phyloP scores from a whole-genome alignment of 305 asterid genomes.

The Andrographis paniculata region DNA sequence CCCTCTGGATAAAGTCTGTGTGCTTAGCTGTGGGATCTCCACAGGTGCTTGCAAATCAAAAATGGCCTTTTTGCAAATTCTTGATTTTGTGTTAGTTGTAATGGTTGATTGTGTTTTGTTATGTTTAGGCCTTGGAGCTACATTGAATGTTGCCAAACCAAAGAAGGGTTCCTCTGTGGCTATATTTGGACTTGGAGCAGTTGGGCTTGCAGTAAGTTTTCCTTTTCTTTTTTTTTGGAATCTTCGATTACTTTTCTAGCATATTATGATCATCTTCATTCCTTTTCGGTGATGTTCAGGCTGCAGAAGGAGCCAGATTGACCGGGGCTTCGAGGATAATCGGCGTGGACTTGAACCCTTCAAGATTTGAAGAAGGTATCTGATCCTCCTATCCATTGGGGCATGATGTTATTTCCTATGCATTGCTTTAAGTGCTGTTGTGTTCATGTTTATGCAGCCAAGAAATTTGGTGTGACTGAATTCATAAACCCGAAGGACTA shows the following conservation, averaged over 20 bases:
- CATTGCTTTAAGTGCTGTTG: too few relatives aligned
- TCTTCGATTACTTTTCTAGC: neutral
- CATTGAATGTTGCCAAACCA: conserved; percentile 77
- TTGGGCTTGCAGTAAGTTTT: conserved; percentile 75
- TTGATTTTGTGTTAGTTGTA: neutral
- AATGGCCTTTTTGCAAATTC: too few relatives aligned
- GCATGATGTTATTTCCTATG: too few relatives aligned
- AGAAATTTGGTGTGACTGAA: conserved; percentile 72
- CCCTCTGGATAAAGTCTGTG: conserved; percentile 26
- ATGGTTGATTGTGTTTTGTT: too few relatives aligned
- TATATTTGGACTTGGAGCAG: conserved; percentile 81
- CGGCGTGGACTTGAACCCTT: conserved; percentile 59
- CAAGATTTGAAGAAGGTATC: conserved; percentile 47
- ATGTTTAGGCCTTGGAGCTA: conserved; percentile 65
- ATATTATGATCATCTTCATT: neutral
- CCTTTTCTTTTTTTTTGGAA: neutral
- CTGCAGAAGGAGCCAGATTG: conserved; percentile 86
- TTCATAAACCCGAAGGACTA: conserved; percentile 77
- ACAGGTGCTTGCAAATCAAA: too few relatives aligned
- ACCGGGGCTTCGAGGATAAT: conserved; percentile 70
- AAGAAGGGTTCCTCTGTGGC: conserved; percentile 66
- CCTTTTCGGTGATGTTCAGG: conserved; percentile 28
- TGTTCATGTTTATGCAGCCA: conserved; percentile 48
- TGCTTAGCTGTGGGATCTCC: conserved; percentile 24
- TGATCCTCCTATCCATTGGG: too few relatives aligned